Conservation (phyloP, 2,329 filamentous ascomycete species). For the Pochonia chlamydosporia region DNA sequence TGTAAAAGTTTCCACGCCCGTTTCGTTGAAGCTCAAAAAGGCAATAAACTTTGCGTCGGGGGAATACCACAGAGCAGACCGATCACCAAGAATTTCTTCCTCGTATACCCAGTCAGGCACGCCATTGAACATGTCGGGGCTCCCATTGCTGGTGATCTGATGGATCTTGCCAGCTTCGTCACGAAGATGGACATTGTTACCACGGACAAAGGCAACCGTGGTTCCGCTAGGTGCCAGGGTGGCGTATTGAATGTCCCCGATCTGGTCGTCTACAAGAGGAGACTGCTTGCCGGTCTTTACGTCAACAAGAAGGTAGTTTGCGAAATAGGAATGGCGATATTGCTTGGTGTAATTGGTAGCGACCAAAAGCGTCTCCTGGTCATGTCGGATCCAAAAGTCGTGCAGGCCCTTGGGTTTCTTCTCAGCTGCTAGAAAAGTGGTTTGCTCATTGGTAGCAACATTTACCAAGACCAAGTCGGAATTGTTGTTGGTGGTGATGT, state of each 20-base stretch:
- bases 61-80: slow-evolving; percentile 89
- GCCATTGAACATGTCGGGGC: slow-evolving; percentile 50
- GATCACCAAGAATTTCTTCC: slow-evolving; percentile 54
- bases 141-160: slow-evolving; percentile 54
- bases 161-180: slow-evolving; percentile 43
- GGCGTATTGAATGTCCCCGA: slow-evolving; percentile 62
- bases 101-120: slow-evolving; percentile 78
- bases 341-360: too few species aligned
- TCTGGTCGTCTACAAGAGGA: slow-evolving; percentile 53
- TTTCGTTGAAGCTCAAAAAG: slow-evolving; percentile 82
- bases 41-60: slow-evolving; percentile 80
- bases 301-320: slow-evolving; percentile 60
- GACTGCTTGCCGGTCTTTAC: slow-evolving; percentile 48
- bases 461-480: slow-evolving; percentile 56
- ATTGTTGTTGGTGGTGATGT: slow-evolving; percentile 44
- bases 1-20: slow-evolving; percentile 59
- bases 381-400: slow-evolving; percentile 57
- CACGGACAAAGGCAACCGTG: slow-evolving; percentile 61
- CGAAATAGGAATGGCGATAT: slow-evolving; percentile 64
- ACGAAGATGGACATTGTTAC: slow-evolving; percentile 56
- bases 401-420: slow-evolving; percentile 48
- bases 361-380: too few species aligned
- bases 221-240: slow-evolving; percentile 52
- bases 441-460: slow-evolving; percentile 50
- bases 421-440: slow-evolving; percentile 52